Evolutionary conservation across 2,329 filamentous ascomycete genomes (phyloP).

Genomic region (Eurotiales sp.): DNA sequence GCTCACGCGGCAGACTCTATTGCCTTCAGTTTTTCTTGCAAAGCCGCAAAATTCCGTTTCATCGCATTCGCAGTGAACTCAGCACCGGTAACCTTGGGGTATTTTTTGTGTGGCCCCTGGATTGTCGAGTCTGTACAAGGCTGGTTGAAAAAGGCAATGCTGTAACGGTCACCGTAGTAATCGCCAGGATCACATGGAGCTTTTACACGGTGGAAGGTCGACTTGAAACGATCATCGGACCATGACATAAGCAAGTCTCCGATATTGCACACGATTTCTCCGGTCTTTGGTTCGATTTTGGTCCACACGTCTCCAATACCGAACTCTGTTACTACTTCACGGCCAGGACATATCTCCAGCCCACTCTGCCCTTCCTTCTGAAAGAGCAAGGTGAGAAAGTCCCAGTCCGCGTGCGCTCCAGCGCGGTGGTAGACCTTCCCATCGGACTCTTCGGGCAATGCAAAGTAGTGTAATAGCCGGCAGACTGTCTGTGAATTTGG

Average conservation of each 20-base stretch:
- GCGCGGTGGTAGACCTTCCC: conserved; percentile 53
- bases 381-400: conserved; percentile 60
- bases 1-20: too few relatives aligned
- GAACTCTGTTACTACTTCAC: conserved; percentile 58
- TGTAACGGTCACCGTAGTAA: conserved; percentile 59
- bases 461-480: conserved; percentile 57
- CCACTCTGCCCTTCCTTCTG: conserved; percentile 59
- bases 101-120: conserved; percentile 60
- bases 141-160: conserved; percentile 65
- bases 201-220: conserved; percentile 62
- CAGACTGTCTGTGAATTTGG: conserved; percentile 55
- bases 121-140: conserved; percentile 56
- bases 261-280: conserved; percentile 62
- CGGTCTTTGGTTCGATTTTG: conserved; percentile 53
- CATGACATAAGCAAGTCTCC: conserved; percentile 65
- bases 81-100: conserved; percentile 56
- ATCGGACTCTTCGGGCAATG: conserved; percentile 35
- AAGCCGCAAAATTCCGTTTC: conserved; percentile 52
- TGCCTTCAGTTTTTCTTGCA: conserved; percentile 47
- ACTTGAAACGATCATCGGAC: conserved; percentile 66
- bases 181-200: conserved; percentile 53
- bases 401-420: conserved; percentile 63
- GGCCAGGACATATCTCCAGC: conserved; percentile 62
- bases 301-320: conserved; percentile 61
- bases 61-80: conserved; percentile 59